Evolutionary conservation across 768 basidiomycete species (phyloP), one percentile per base, ranked within the genome.

Genomic region (Pisolithus sp.): DNA sequence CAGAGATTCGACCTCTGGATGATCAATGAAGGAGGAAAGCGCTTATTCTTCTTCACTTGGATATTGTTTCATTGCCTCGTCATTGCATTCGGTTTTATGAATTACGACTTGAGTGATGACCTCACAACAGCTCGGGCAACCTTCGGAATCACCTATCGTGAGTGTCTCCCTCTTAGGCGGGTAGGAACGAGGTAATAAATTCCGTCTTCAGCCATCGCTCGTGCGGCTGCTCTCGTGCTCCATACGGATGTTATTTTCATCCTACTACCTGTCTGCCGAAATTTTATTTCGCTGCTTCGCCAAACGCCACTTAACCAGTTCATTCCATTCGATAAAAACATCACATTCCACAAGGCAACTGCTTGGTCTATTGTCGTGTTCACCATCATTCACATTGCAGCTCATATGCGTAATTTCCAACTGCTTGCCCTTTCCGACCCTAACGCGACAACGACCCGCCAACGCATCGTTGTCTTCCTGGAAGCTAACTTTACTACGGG

Each of bases 221-320:
- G 93, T 68, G 70, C 85, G 3, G 88, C 93, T 40, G 95, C 94
- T 5, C 83, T 96, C 42, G 82, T 94, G 46, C 80, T 96, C 8
- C 92, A 96, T 60, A 77, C 95, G 61, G 90, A 96, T 69, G 85
- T 92, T 53, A 82, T 90, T 56, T 90, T 95, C 75, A 93, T 98
- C 68, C 82, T 97, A 46, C 80, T 98, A 28, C 95, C 94, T 24
- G 81, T 97, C 65, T 97, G 94, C 78, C 83, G 94, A 54, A 94
- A 92, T 72, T 92, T 96, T 71, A 81, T 96, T 68, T 94, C 93
- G 21, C 59, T 94, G 43, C 77, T 95, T 45, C 86, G 95, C 24
- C 82, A 85, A 49, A 92, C 91, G 1, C 82, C 93, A 2, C 74
- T 98, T 53, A 90, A 89, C 71, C 76, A 81, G 57, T 69, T 92